Percentiles rank a stretch among this genome's conserved stretches.
Conservation (phyloP, 495 filamentous ascomycete genomes). For the Penicilliopsis zonata region DNA sequence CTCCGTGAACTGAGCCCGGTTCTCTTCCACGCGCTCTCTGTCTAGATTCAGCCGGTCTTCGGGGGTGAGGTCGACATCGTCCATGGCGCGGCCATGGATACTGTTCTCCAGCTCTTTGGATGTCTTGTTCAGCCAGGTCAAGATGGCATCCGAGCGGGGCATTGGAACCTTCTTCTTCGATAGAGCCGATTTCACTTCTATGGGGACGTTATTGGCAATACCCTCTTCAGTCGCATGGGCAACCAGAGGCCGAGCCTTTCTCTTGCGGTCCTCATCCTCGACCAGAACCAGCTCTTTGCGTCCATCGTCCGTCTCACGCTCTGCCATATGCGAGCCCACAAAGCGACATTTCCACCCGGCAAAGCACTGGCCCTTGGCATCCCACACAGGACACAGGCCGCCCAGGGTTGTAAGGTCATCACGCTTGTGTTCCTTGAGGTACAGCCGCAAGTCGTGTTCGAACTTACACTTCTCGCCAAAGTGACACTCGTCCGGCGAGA, state of each 20-base stretch:
- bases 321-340: constrained; percentile 65
- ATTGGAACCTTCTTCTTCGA: constrained; percentile 52
- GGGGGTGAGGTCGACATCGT: constrained; percentile 4
- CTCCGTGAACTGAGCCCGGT: constrained; percentile 66
- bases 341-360: constrained; percentile 92
- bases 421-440: constrained; percentile 71
- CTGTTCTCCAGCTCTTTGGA: constrained; percentile 41
- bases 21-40: constrained; percentile 43
- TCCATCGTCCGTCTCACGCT: constrained; percentile 62
- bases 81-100: constrained; percentile 17
- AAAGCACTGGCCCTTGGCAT: constrained; percentile 59
- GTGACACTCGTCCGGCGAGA: constrained; percentile 56
- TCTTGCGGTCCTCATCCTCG: constrained; percentile 37
- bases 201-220: constrained; percentile 59
- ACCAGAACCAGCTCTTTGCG: constrained; percentile 68
- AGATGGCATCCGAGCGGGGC: constrained; percentile 61
- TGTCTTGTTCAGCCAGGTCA: constrained; percentile 58
- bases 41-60: constrained; percentile 20
- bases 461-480: constrained; percentile 68
- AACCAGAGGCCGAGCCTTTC: constrained; percentile 20
- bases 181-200: constrained; percentile 54
- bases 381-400: constrained; percentile 70
- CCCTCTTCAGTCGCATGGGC: constrained; percentile 41
- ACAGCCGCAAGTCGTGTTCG: constrained; percentile 73
- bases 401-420: constrained; percentile 62